phyloP scores from a whole-genome alignment of 2,329 filamentous ascomycete species.

The Periconia sp. region DNA sequence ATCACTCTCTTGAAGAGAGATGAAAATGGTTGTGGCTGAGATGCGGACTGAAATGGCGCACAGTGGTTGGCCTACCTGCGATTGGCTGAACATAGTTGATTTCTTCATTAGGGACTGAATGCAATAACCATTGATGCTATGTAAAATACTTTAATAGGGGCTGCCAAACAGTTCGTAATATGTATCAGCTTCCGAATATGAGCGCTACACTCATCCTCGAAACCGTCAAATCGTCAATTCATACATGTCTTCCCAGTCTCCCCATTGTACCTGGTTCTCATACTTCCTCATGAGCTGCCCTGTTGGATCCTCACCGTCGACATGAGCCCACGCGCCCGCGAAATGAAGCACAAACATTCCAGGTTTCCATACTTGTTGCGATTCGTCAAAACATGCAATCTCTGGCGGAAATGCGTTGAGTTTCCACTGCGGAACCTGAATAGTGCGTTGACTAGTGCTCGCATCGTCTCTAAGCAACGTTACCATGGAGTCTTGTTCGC shows the following conservation, averaged over 20 bases:
- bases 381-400: slow-evolving; percentile 42
- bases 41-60: too few relatives aligned
- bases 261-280: slow-evolving; percentile 34
- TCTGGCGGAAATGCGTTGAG: slow-evolving; percentile 46
- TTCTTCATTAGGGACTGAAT: neutral
- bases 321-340: slow-evolving; percentile 46
- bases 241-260: slow-evolving; percentile 35
- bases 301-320: slow-evolving; percentile 42
- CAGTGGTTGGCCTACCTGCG: too few relatives aligned
- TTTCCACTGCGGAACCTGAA: slow-evolving; percentile 40
- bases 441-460: slow-evolving; percentile 17
- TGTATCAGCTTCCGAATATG: too few relatives aligned
- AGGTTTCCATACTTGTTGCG: slow-evolving; percentile 29
- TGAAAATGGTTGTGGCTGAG: too few relatives aligned
- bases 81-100: neutral
- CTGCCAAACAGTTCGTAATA: neutral
- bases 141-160: neutral
- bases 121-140: neutral
- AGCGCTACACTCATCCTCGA: too few relatives aligned
- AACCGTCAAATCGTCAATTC: neutral
- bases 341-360: slow-evolving; percentile 46
- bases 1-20: too few relatives aligned
- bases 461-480: slow-evolving; percentile 33
- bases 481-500: slow-evolving; percentile 44
- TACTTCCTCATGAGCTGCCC: slow-evolving; percentile 45